Evolutionary conservation across 768 basidiomycete genomes (phyloP), one percentile per base, ranked within the genome.

Genomic region (Boletus speciosus): DNA sequence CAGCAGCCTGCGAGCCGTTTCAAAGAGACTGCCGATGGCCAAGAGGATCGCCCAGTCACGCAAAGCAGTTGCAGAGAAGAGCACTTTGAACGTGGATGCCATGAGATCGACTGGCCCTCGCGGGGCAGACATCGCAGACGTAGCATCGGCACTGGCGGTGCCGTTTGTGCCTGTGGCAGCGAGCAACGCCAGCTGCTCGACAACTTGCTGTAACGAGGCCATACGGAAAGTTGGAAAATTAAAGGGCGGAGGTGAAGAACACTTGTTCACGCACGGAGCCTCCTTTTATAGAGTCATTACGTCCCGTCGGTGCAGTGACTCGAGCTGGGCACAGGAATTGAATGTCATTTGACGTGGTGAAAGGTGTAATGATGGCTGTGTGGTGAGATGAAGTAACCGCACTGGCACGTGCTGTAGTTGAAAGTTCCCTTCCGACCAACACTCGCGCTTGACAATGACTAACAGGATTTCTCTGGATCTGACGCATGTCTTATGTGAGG

Each of bases 21-120:
- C 88, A 42, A 90, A 63, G 31, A 78, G 58, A 15, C 83, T 81
- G 47, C 88, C 88, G 35, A 88, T 68, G 21, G 84, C 63, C 49
- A 88, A 60, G 51, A 90, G 73, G 59, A 86, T 80, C 6, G 81
- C 53, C 81, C 86, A 87, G 61, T 89, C 85, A 12, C 75, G 70
- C 27, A 86, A 61, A 12, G 81, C 84, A 16, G 78, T 73, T 45
- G 78, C 73, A 1, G 84, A 83, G 52, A 82, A 70, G 16, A 86
- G 56, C 39, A 83, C 55, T 4, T 73, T 57, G 32, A 81, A 47
- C 2, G 80, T 36, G 1, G 80, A 71, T 7, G 74, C 56, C 12
- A 75, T 14, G 48, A 68, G 58, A 10, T 56, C 61, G 25, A 71
- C 2, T 12, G 67, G 66, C 6, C 61, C 57, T 60, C 38, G 41